These are phyloP conservation scores for Penicillium parvum DNA, from an alignment of 495 filamentous ascomycete species.

Conservation along the genomic window DNA sequence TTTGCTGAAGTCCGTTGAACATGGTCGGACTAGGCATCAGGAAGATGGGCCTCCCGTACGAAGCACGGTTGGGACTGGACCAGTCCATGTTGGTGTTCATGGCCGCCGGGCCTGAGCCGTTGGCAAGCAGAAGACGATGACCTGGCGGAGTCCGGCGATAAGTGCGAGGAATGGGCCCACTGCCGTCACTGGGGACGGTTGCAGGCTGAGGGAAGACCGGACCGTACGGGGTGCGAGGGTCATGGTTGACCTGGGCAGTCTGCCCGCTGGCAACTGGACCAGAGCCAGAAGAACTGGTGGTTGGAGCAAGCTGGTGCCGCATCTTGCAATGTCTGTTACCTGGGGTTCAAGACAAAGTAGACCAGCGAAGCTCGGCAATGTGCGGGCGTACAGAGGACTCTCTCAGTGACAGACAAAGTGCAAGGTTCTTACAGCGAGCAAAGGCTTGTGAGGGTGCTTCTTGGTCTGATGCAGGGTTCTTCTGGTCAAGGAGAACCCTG, in stretches of 20 bases:
- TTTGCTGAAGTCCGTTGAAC: constrained; percentile 22
- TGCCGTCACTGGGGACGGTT: constrained; percentile 12
- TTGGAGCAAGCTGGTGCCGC: constrained; percentile 31
- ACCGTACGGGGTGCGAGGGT: constrained; percentile 27
- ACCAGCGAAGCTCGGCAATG: too few species aligned
- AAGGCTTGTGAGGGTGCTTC: too few species aligned
- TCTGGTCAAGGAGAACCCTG: too few species aligned
- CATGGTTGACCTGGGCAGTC: constrained; percentile 19
- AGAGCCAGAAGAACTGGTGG: constrained; percentile 33
- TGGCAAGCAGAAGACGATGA: constrained; percentile 21
- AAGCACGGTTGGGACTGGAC: constrained; percentile 20
- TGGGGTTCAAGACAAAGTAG: too few species aligned
- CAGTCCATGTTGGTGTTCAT: constrained; percentile 30
- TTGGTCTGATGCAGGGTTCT: too few species aligned
- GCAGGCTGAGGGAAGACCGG: constrained; percentile 19
- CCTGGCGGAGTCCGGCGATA: constrained; percentile 24
- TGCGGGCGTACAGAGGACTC: too few species aligned
- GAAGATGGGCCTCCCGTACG: constrained; percentile 29
- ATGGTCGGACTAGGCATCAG: constrained; percentile 27
- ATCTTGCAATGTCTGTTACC: constrained; percentile 20
- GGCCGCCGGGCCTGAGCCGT: constrained; percentile 12
- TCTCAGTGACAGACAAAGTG: too few species aligned
- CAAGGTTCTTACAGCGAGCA: too few species aligned
- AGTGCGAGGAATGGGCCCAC: constrained; percentile 13
- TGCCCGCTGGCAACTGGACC: constrained; percentile 20